Conservation (phyloP, 208 protist species). For the Giardia muris region DNA sequence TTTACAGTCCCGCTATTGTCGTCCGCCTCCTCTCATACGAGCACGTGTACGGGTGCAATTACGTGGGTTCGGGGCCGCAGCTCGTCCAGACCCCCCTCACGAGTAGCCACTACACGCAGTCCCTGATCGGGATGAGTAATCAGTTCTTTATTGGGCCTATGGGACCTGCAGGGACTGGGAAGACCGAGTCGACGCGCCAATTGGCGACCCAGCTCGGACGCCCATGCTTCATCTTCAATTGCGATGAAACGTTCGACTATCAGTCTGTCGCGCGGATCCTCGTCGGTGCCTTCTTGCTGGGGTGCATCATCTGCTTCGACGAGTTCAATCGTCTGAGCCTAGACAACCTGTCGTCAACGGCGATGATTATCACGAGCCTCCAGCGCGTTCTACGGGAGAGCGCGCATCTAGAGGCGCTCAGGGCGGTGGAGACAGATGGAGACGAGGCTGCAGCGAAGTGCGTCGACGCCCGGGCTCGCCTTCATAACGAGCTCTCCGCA, state of each 20-base stretch:
- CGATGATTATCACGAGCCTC: not conserved
- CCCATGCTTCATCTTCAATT: constrained; percentile 95
- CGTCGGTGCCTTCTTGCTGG: constrained; percentile 87
- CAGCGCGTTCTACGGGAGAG: not conserved
- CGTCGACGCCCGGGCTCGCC: constrained; percentile 66
- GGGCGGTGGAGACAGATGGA: not conserved
- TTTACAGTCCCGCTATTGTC: not conserved
- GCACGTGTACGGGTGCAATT: not conserved
- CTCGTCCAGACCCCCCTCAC: not conserved
- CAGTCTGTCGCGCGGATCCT: constrained; percentile 94
- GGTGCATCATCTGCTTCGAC: constrained; percentile 94
- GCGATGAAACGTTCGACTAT: constrained; percentile 92
- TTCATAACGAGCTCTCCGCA: constrained; percentile 68
- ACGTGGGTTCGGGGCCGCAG: not conserved
- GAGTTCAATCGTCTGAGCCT: constrained; percentile 94
- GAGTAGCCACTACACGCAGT: not conserved
- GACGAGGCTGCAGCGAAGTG: not conserved
- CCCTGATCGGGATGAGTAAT: not conserved
- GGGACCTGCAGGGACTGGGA: constrained; percentile 88
- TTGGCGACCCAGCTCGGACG: constrained; percentile 75
- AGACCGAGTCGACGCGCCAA: constrained; percentile 89
- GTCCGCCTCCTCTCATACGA: not conserved
- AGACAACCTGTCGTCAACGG: constrained; percentile 69
- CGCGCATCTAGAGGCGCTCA: not conserved
- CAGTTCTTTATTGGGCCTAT: constrained; percentile 56